Conservation (phyloP, 768 basidiomycete species). For the Crassisporium funariophilum region DNA sequence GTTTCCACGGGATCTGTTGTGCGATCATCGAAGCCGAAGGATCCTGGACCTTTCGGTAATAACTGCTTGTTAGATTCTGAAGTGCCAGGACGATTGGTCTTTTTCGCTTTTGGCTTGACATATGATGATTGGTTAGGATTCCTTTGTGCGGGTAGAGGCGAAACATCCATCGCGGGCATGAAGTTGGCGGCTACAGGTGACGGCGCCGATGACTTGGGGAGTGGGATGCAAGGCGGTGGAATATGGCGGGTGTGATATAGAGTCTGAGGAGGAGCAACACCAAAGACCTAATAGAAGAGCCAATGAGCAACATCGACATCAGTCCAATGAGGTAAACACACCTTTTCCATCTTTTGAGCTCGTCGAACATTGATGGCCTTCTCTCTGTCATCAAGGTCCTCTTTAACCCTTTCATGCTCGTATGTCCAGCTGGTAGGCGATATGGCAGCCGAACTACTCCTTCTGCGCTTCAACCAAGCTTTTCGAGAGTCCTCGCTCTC, state of each 20-base stretch:
- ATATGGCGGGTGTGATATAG: constrained; percentile 69
- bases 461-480: constrained; percentile 49
- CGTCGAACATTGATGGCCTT: constrained; percentile 80
- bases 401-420: constrained; percentile 63
- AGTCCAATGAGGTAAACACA: constrained; percentile 29
- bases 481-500: constrained; percentile 38
- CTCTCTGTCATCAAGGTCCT: constrained; percentile 70
- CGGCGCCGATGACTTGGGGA: constrained; percentile 8
- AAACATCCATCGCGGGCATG: constrained; percentile 17
- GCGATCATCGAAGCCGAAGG: constrained; percentile 14
- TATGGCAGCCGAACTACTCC: constrained; percentile 56
- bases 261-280: constrained; percentile 75
- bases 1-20: constrained; percentile 16
- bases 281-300: constrained; percentile 62
- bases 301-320: constrained; percentile 3
- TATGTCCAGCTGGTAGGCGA: constrained; percentile 52
- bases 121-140: constrained; percentile 58
- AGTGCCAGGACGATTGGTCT: constrained; percentile 52
- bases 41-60: constrained; percentile 35
- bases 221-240: constrained; percentile 5
- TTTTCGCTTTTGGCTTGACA: constrained; percentile 42
- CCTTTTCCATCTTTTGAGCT: constrained; percentile 89
- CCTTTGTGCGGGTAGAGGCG: constrained; percentile 27
- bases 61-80: constrained; percentile 62
- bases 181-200: constrained; percentile 2